phyloP scores from a whole-genome alignment of 345 rosid genomes.

The Populus alba region DNA sequence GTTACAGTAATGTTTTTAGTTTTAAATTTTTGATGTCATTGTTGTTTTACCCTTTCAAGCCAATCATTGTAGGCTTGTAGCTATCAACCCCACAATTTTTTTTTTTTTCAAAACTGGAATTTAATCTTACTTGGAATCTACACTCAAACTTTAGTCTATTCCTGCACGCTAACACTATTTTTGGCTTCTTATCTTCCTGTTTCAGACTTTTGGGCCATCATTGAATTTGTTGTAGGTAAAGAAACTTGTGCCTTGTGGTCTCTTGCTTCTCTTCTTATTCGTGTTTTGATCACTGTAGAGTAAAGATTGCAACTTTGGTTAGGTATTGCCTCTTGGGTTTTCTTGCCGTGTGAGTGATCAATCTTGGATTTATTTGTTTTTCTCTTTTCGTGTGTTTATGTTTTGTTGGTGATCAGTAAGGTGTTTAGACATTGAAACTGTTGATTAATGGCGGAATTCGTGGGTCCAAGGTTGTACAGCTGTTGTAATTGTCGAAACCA shows the following conservation, averaged over 20 bases:
- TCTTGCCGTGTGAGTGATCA: slow-evolving; percentile 5
- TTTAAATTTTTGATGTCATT: neutral
- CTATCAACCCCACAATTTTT: slow-evolving; percentile 10
- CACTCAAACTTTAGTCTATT: slow-evolving; percentile 16
- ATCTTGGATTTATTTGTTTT: neutral
- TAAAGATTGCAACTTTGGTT: neutral
- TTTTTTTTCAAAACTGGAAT: neutral
- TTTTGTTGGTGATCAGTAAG: neutral
- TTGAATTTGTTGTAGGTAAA: slow-evolving; percentile 13
- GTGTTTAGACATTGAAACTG: slow-evolving; percentile 16
- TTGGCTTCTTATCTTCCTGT: neutral
- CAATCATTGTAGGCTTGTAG: slow-evolving; percentile 4
- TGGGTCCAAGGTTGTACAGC: slow-evolving; percentile 80
- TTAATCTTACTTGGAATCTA: slow-evolving; percentile 26
- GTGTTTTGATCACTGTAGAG: neutral
- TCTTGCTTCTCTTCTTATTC: neutral
- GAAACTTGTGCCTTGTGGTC: neutral
- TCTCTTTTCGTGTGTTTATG: neutral
- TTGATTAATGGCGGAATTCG: slow-evolving; percentile 55
- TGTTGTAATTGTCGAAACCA: slow-evolving; percentile 81
- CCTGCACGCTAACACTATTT: slow-evolving; percentile 42
- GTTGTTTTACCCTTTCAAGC: neutral
- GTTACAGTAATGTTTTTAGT: neutral
- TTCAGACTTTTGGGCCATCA: slow-evolving; percentile 1
- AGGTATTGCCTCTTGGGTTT: neutral